Base-by-base conservation (phyloP, 2,329 filamentous ascomycete species). In the Neodidymelliopsis sp. region DNA sequence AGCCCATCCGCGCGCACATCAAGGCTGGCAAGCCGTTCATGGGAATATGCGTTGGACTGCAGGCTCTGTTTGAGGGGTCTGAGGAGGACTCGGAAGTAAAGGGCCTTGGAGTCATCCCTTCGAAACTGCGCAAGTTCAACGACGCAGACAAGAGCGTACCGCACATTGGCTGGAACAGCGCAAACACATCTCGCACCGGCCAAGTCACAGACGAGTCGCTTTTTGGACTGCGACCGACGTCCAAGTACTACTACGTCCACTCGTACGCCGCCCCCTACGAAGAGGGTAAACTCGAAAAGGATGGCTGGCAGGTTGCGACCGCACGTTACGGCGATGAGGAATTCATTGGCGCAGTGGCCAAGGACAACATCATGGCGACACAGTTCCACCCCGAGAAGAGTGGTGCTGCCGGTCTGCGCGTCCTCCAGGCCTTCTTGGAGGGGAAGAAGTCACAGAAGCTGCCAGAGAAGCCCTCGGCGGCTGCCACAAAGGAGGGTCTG, bases 231-330 rank as follows among this genome's bases (percentile, higher is more conserved):
- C 79, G 83, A 20, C 86, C 90, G 0, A 81, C 82, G 42, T 96
- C 90, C 69, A 99, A 97, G 74, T 99, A 99, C 79, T 99, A 99
- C 77, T 99, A 99, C 70, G 93, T 99, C 47, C 94, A 99, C 79
- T 92, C 91, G 2, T 99, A 94, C 75, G 92, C 91, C 49, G 87
- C 85, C 19, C 87, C 87, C 3, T 96, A 97, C 71, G 75, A 76
- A 41, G 75, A 82, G 34, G 90, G 88, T 25, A 81, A 87, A 57
- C 80, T 97, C 10, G 91, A 97, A 74, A 79, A 79, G 45, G 82
- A 88, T 24, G 94, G 93, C 19, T 99, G 94, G 93, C 84, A 85
- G 7, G 88, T 97, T n/a, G 94, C 94, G 1, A 96, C 90, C 2
- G 92, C 87, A 13, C 86, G 83, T 12, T 99, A 99, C 72, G 92